These are phyloP conservation scores for Hibiscus tridactylites DNA, from an alignment of 345 rosid genomes.

Conservation along the genomic window DNA sequence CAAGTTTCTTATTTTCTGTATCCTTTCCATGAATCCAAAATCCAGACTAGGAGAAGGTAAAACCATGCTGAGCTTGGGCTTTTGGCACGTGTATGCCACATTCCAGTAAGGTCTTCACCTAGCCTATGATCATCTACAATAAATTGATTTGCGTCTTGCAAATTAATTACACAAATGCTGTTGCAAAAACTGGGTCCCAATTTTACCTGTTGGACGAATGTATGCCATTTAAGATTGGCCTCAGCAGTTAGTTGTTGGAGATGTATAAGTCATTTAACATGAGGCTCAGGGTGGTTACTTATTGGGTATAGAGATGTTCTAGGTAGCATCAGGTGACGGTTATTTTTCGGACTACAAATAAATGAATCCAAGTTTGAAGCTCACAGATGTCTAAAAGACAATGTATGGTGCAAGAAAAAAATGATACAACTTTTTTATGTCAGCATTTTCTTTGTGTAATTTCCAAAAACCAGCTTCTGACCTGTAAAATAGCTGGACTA, in stretches of 20 bases:
- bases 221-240: neutral
- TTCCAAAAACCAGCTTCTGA: conserved; percentile 15
- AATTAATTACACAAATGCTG: neutral
- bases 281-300: neutral
- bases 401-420: neutral
- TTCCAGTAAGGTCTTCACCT: neutral
- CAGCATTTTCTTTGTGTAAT: neutral
- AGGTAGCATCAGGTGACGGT: neutral
- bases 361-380: neutral
- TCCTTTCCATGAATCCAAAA: neutral
- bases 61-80: neutral
- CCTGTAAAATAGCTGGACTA: conserved; percentile 97
- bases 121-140: neutral
- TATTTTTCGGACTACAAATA: neutral
- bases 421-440: neutral
- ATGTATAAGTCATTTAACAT: neutral
- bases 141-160: neutral
- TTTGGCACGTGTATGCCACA: neutral
- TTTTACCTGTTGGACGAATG: neutral
- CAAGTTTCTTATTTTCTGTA: neutral
- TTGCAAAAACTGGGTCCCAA: neutral
- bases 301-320: neutral
- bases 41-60: neutral
- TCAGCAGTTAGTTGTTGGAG: neutral
- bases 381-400: neutral